Evolutionary conservation across 768 basidiomycete species (phyloP), one percentile per base, ranked within the genome.

Genomic region (Gyrodon lividus): DNA sequence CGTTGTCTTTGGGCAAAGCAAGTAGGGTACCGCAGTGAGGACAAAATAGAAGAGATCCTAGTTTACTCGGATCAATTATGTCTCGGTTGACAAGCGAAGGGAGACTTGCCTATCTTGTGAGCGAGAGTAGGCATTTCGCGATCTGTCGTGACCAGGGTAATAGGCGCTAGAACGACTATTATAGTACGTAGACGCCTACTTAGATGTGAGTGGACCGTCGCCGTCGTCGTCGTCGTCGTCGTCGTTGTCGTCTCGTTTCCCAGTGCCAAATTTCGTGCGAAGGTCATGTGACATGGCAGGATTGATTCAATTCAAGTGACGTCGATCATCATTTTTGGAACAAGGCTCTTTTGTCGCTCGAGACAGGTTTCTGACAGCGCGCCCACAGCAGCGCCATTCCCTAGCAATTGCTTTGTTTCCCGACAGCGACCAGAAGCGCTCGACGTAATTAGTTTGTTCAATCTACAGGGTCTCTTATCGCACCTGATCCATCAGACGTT

Each of bases 31-130:
- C 93, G 59, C 97, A 99, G 52, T 83, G 77, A 2, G 92, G 92
- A 72, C 97, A 99, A 72, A 99, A 98, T 35, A 98, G 75, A 22
- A 98, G 76, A 1, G 94, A 95, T 46, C 96, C 97, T 88, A 61
- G 12, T 47, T 33, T 22, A 41, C 41, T 51, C 30, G 14, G 24
- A 43, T 56, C 39, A 52, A 48, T 24, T 40, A 9, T 48, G 17
- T 24, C 22, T 55, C 33, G 23, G 24, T 46, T 5, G 45, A 20
- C 19, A 20, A 37, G 51, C 12, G 10, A 9, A 24, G 26, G 38
- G 28, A 26, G 22, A 63, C 75, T 47, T 52, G 73, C 79, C 79
- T 42, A 80, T 77, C 65, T 78, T 79, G 60, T 79, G 72, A 23
- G 78, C 74, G n/a, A 60, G 60, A 16, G 57, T 51, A n/a, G 65